Base-by-base conservation (phyloP, 148 eudicot species). In the Fagopyrum homotropicum region DNA sequence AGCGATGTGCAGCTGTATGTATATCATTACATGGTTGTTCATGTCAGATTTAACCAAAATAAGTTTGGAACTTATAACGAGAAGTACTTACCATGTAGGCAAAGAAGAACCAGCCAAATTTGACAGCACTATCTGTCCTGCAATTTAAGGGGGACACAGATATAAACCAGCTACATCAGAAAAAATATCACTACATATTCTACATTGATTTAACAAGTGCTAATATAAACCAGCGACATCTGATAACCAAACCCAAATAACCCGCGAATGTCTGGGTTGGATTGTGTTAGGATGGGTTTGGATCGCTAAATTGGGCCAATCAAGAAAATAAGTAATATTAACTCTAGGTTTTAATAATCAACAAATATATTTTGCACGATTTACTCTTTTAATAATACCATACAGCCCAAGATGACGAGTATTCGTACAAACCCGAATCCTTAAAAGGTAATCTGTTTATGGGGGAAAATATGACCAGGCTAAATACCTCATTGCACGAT, bases 61-160 rank as follows among this genome's bases (percentile, higher is more conserved):
- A 77, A 49, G 52, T 6, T 57, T 57, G 45, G 61, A 73, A 29
- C 15, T 56, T 59, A 68, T 45, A 73, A 11, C 15, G 44, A 16
- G 9, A 51, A 63, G 72, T 73, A 79, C 94, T 82, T 75, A 90
- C 99, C 94, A 92, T 7, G 84, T 95, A 95, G 74, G 85, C 77
- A 81, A 95, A n/a, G 90, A 95, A 95, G 85, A 95, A 95, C 94
- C 94, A 89, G 77, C 99, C 87, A 76, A 95, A 95, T 78, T 88
- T 92, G 69, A 95, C 71, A 45, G 99, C 99, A 83, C 99, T 95
- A 80, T 95, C 98, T 19, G 94, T 90, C 98, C 99, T 95, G 91
- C 73, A 78, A 76, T 69, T 49, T 75, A 74, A 61, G 10, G 29
- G 35, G 45, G 55, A 40, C 1, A 49, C 55, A 69, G 26, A 46